Conservation (phyloP, 305 asterid genomes). For the Solanum aculeatissimum region DNA sequence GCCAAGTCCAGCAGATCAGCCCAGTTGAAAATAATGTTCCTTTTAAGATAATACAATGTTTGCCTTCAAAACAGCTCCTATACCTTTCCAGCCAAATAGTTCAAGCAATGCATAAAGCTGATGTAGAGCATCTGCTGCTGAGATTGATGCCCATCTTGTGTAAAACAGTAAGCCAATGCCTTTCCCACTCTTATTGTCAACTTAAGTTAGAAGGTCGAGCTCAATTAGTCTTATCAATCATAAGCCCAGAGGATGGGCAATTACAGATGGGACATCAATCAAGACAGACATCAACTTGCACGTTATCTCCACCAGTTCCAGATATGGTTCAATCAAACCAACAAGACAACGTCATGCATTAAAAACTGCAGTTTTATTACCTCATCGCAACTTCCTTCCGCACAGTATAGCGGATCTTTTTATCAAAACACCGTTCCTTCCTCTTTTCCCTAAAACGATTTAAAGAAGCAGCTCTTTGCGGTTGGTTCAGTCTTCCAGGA, state of each 20-base stretch:
- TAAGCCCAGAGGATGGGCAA: background rate
- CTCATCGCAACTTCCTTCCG: slow-evolving; percentile 97
- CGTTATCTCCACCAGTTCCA: background rate
- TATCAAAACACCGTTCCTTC: slow-evolving; percentile 90
- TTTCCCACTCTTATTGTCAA: background rate
- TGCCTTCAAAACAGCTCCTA: background rate
- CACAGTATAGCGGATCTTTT: slow-evolving; percentile 88
- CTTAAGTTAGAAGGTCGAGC: background rate
- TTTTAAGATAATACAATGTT: background rate
- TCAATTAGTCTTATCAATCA: background rate
- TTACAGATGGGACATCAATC: background rate
- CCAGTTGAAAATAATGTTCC: background rate
- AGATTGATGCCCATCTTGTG: background rate
- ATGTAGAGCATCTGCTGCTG: background rate
- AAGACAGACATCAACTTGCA: background rate
- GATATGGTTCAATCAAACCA: background rate
- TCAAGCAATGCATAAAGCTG: background rate
- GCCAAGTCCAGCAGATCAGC: background rate
- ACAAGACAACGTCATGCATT: background rate
- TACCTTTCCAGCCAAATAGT: background rate
- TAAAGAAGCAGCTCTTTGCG: slow-evolving; percentile 89
- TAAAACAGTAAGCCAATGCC: background rate
- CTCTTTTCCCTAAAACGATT: slow-evolving; percentile 90
- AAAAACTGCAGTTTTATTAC: slow-evolving; percentile 22
- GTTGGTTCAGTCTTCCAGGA: slow-evolving; percentile 76